Conservation (phyloP, 1,284 basidiomycete species). For the Malassezia dermatis region DNA sequence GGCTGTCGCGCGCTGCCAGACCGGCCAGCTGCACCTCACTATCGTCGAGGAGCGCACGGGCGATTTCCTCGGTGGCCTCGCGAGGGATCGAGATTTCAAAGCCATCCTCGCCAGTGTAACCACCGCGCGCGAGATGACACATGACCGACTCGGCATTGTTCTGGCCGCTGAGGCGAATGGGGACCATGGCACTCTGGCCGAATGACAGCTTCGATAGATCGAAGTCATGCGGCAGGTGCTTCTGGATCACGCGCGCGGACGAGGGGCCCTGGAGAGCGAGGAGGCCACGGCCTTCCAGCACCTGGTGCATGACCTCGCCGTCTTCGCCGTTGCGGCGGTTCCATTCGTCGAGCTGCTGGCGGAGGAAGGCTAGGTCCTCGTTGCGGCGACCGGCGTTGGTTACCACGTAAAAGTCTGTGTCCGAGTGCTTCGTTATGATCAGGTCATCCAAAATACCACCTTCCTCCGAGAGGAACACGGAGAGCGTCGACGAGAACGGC, state of each 20-base stretch:
- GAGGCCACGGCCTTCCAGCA: slow-evolving; percentile 75
- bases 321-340: slow-evolving; percentile 40
- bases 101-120: slow-evolving; percentile 97
- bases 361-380: slow-evolving; percentile 71
- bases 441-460: slow-evolving; percentile 94
- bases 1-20: slow-evolving; percentile 80
- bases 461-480: slow-evolving; percentile 72
- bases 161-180: slow-evolving; percentile 55
- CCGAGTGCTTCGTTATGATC: slow-evolving; percentile 50
- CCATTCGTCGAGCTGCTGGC: slow-evolving; percentile 53
- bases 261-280: slow-evolving; percentile 85
- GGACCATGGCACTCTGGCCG: slow-evolving; percentile 36
- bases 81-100: slow-evolving; percentile 94
- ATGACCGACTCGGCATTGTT: slow-evolving; percentile 43
- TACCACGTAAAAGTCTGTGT: slow-evolving; percentile 73
- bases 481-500: slow-evolving; percentile 62
- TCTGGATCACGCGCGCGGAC: slow-evolving; percentile 66
- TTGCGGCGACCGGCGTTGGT: slow-evolving; percentile 84
- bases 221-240: slow-evolving; percentile 50
- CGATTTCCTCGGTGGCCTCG: slow-evolving; percentile 61
- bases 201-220: slow-evolving; percentile 55
- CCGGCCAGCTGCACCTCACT: slow-evolving; percentile 72
- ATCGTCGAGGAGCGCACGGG: slow-evolving; percentile 57
- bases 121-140: slow-evolving; percentile 82
- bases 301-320: slow-evolving; percentile 65